Base-by-base conservation (phyloP, 2,329 filamentous ascomycete species). In the Neoarthrinium moseri region DNA sequence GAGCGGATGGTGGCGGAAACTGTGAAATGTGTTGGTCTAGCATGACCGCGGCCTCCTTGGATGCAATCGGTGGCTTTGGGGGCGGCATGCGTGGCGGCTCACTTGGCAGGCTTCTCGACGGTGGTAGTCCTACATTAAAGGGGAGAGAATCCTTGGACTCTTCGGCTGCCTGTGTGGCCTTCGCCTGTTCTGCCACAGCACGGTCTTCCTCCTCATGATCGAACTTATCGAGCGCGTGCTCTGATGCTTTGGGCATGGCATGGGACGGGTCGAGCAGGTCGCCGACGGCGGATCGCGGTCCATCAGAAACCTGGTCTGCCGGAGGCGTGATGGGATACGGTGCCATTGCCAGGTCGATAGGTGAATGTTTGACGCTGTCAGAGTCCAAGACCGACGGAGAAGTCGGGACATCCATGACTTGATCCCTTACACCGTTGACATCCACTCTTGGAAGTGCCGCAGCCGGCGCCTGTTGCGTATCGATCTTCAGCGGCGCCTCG, bases 251-350 rank as follows among this genome's bases (percentile, higher is more conserved):
- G 10, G 81, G 81, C 80, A 85, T 84, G 12, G 72, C 63, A 53
- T 78, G 77, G 18, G 74, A 71, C 13, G 80, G 77, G 53, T 80
- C 73, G n/a, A 82, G 61, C 20, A 83, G 64, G 34, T 77, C 73
- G 8, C 66, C 63, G 4, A 79, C 73, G 3, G 68, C 69, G n/a
- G 74, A 73, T 3, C 66, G 60, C 3, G 66, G 59, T 3, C 57
- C 65, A 20, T 59, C 53, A 41, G 66, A 63, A 8, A 63, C 59
- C 39, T 73, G 71, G 51, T 82, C 76, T 2, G 80, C 77, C 1
- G 82, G 81, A 34, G 82, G 81, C 8, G 82, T 85, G 38, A 84
- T 81, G 3, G 82, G 81, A 60, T 85, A 85, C 0, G 81, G 81
- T 13, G 81, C 80, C 57, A 84, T 65, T 11, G 72, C 63, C 45